A percentile compares a stretch with the other conserved stretches of the same genome.
Conservation (phyloP, 2,329 filamentous ascomycete species). For the Septoria linicola region DNA sequence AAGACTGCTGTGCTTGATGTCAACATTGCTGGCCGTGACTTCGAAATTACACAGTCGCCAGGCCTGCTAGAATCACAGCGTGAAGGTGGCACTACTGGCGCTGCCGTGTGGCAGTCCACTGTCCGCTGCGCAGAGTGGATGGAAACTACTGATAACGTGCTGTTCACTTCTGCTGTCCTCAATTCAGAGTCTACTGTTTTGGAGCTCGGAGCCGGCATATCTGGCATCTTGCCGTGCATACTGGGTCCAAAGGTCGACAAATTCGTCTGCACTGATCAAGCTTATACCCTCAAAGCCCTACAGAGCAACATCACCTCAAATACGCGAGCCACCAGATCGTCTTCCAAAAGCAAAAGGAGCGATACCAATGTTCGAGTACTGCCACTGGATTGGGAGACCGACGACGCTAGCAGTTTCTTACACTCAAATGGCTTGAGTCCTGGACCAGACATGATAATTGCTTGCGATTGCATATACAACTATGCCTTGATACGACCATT, state of each 20-base stretch:
- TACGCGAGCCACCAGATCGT: constrained; percentile 3
- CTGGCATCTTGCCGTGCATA: constrained; percentile 71
- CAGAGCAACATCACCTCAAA: constrained; percentile 73
- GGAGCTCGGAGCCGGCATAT: constrained; percentile 87
- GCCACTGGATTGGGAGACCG: constrained; percentile 77
- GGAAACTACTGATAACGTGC: constrained; percentile 58
- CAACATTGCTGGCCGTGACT: constrained; percentile 64
- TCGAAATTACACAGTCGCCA: constrained; percentile 79
- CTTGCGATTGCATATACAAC: constrained; percentile 96
- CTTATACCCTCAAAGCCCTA: constrained; percentile 77
- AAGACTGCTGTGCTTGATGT: constrained; percentile 57
- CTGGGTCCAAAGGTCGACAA: constrained; percentile 60
- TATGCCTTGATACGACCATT: constrained; percentile 78
- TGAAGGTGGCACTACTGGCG: constrained; percentile 70
- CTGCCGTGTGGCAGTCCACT: constrained; percentile 87
- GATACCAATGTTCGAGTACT: constrained; percentile 26
- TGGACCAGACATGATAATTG: constrained; percentile 60
- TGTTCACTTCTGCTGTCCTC: constrained; percentile 60
- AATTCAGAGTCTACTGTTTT: constrained; percentile 59
- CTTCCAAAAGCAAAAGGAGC: constrained; percentile 2
- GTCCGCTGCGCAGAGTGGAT: constrained; percentile 82
- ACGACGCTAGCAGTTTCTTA: constrained; percentile 47
- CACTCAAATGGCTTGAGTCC: constrained; percentile 48
- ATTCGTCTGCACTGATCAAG: constrained; percentile 84
- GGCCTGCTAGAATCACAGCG: constrained; percentile 75